Conservation (phyloP, 2,329 filamentous ascomycete genomes). For the Onygenales sp. region DNA sequence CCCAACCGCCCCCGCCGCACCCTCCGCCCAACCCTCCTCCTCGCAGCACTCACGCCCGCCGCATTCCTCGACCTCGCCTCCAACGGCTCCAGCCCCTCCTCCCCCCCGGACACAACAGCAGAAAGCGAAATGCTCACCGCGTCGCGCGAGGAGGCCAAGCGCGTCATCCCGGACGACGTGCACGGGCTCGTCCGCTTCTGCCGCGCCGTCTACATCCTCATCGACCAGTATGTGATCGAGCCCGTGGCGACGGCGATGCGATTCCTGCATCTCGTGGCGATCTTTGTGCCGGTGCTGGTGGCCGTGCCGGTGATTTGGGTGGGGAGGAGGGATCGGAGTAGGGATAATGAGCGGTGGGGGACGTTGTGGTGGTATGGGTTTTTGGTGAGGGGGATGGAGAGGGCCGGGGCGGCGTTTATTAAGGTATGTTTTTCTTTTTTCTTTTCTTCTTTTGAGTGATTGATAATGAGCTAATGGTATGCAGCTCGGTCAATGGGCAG, state of each 20-base stretch:
- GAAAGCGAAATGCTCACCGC: constrained; percentile 81
- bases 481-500: constrained; percentile 93
- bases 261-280: constrained; percentile 76
- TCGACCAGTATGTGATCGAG: constrained; percentile 57
- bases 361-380: constrained; percentile 94
- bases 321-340: constrained; percentile 52
- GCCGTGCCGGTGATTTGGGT: constrained; percentile 74
- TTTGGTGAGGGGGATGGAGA: constrained; percentile 80
- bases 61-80: constrained; percentile 52
- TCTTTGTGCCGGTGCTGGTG: constrained; percentile 84
- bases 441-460: neutral
- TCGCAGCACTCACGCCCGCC: constrained; percentile 43
- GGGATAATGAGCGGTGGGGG: constrained; percentile 66
- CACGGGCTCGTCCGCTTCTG: constrained; percentile 49
- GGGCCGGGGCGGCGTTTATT: constrained; percentile 90
- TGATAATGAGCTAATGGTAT: neutral
- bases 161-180: constrained; percentile 55
- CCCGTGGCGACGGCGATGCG: constrained; percentile 76
- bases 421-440: constrained; percentile 51
- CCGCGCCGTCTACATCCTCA: constrained; percentile 53
- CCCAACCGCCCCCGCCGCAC: constrained; percentile 38
- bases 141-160: constrained; percentile 67
- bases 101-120: constrained; percentile 48
- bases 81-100: constrained; percentile 36
- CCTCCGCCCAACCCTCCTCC: constrained; percentile 34